Conservation (phyloP, 2,329 filamentous ascomycete species). For the Cladosporium sp. region DNA sequence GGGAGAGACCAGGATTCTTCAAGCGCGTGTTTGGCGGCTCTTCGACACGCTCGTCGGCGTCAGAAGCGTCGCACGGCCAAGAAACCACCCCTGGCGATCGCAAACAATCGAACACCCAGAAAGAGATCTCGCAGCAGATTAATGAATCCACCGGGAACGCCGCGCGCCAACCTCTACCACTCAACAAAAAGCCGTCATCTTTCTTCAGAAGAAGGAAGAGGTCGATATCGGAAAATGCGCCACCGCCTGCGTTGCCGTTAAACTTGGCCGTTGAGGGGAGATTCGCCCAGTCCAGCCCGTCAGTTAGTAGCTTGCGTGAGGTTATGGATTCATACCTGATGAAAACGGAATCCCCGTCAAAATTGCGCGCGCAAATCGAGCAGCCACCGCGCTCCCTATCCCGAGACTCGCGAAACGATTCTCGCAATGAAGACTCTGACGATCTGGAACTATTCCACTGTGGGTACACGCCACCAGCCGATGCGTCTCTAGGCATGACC, state of each 20-base stretch:
- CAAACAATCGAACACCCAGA: slow-evolving; percentile 14
- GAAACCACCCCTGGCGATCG: not conserved
- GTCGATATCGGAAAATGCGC: slow-evolving; percentile 70
- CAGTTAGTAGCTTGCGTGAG: slow-evolving; percentile 77
- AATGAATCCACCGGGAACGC: slow-evolving; percentile 7
- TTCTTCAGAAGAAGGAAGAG: slow-evolving; percentile 95
- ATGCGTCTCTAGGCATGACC: slow-evolving; percentile 63
- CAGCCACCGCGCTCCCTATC: slow-evolving; percentile 35
- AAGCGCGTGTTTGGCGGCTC: slow-evolving; percentile 75
- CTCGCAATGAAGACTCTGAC: slow-evolving; percentile 36
- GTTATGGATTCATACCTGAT: slow-evolving; percentile 83
- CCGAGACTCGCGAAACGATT: slow-evolving; percentile 28
- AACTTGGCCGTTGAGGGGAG: slow-evolving; percentile 41
- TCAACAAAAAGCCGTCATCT: slow-evolving; percentile 90
- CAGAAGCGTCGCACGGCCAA: not conserved
- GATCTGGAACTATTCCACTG: slow-evolving; percentile 68
- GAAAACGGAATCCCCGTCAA: slow-evolving; percentile 28
- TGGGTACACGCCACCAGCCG: slow-evolving; percentile 72
- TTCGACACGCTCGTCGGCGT: slow-evolving; percentile 9
- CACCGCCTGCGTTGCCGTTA: slow-evolving; percentile 56
- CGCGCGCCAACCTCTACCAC: slow-evolving; percentile 31
- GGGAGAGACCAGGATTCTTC: slow-evolving; percentile 83
- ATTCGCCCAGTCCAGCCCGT: slow-evolving; percentile 43
- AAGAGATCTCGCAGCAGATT: slow-evolving; percentile 1
- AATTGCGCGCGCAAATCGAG: slow-evolving; percentile 20